Evolutionary conservation across 2,329 filamentous ascomycete species (phyloP).

Genomic region (Ophiostoma sp.): DNA sequence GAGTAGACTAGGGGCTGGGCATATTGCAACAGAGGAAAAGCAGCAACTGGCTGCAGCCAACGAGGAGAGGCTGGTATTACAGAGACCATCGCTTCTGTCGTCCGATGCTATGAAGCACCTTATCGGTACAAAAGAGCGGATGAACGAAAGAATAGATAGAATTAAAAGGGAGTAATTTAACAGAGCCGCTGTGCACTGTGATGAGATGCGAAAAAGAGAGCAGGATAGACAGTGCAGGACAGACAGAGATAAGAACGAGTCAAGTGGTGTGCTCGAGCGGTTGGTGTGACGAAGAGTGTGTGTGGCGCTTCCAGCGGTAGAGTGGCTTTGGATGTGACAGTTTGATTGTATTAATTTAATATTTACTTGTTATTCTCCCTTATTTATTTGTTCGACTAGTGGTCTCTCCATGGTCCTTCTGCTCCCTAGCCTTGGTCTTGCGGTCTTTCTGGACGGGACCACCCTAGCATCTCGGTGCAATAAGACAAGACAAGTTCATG

Average conservation of each 20-base stretch:
- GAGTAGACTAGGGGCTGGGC: not conserved
- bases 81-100: not conserved
- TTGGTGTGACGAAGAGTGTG: not conserved
- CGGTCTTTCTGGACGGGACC: slow-evolving; percentile 7
- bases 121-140: not conserved
- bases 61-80: not conserved
- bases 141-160: not conserved
- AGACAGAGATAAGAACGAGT: not conserved
- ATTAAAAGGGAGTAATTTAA: too few species aligned
- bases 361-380: too few species aligned
- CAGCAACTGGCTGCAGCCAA: not conserved
- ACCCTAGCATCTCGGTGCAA: slow-evolving; percentile 2
- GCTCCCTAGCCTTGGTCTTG: not conserved
- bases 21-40: not conserved
- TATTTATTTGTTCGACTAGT: too few species aligned
- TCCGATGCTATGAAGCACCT: not conserved
- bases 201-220: not conserved
- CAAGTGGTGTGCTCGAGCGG: slow-evolving; percentile 5
- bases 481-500: not conserved
- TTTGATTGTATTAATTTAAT: not conserved
- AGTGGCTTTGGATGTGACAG: not conserved
- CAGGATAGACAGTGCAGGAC: not conserved
- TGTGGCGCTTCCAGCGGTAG: not conserved
- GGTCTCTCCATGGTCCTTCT: not conserved
- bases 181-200: not conserved